Evolutionary conservation across 2,329 filamentous ascomycete species (phyloP), one percentile per base, ranked within the genome.

Genomic region (Chaetomiaceae sp.): DNA sequence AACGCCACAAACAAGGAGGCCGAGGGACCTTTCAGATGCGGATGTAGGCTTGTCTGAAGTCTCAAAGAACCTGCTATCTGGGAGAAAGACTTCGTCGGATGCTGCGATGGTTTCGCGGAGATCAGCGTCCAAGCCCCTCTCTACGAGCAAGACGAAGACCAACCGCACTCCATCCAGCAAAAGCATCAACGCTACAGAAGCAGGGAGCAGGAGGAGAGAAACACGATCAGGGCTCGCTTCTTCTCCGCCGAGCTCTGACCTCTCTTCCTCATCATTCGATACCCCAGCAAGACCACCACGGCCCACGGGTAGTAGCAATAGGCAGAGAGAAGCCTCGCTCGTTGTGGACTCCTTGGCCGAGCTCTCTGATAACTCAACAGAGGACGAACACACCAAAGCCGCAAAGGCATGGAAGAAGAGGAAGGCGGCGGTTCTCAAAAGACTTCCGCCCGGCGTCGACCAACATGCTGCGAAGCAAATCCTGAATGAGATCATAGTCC

Each of bases 401-500:
- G 73, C 78, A 45, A 71, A 68, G 18, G 73, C 74, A 9, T 87
- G 82, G 78, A 80, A 87, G 58, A 76, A 75, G 48, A 81, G 78
- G 44, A 82, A 88, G 57, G 73, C 76, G 44, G 69, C 77, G 8
- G 75, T 95, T 20, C 73, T 96, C 64, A 90, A 88, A 64, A 85
- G 86, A 52, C 71, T 97, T 1, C 91, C 91, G 0, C 79, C 84
- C 48, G 90, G 90, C 0, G 82, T 96, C 3, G 94, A 99, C 65
- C 81, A 86, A 59, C 75, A 78, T 23, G 88, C 91, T 3, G 94
- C 92, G 0, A 88, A 89, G 64, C 90, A 96, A 57, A 96, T 99
- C 27, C 77, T 97, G 53, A 96, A 96, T 64, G 94, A 99, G 61
- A 95, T 99, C 55, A 87, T 99, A 2, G 86, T 97, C 13, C 84